phyloP scores from a whole-genome alignment of 352 stramenopile species.

The Phytophthora colocasiae region DNA sequence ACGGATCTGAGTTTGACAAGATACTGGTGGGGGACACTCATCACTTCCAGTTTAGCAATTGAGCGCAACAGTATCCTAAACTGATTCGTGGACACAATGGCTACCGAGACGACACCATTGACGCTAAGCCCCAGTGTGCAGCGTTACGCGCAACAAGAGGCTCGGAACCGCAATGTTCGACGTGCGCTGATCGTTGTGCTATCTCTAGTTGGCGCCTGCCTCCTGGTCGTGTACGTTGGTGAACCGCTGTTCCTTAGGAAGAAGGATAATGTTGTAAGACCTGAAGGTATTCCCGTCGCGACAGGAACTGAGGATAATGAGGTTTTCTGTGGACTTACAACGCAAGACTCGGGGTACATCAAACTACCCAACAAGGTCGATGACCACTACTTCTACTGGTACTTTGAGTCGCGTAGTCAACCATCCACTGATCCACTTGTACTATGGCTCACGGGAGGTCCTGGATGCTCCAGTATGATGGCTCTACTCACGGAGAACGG shows the following conservation, averaged over 20 bases:
- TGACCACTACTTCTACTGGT: conserved; percentile 84
- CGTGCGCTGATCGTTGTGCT: conserved; percentile 25
- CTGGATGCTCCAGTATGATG: conserved; percentile 68
- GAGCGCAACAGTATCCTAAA: neutral
- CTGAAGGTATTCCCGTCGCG: conserved; percentile 17
- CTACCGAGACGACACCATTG: conserved; percentile 35
- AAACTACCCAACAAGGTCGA: conserved; percentile 70
- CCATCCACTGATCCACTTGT: conserved; percentile 61
- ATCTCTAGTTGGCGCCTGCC: conserved; percentile 25
- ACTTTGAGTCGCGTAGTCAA: conserved; percentile 62
- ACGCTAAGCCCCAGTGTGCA: conserved; percentile 21
- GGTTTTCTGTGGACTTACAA: conserved; percentile 61
- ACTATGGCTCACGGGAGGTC: conserved; percentile 71
- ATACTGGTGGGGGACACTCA: conserved; percentile 14
- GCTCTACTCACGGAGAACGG: conserved; percentile 72
- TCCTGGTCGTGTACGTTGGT: conserved; percentile 25
- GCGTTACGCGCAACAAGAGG: conserved; percentile 29
- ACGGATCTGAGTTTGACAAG: conserved; percentile 18
- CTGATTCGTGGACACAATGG: conserved; percentile 13
- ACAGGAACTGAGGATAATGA: conserved; percentile 16
- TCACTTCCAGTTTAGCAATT: conserved; percentile 23
- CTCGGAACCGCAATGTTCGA: conserved; percentile 32
- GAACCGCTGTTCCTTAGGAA: conserved; percentile 24
- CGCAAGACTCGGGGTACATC: conserved; percentile 66
- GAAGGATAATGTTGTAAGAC: neutral